phyloP scores from a whole-genome alignment of 1,284 basidiomycete species.

The Kalmanozyma brasiliensis region DNA sequence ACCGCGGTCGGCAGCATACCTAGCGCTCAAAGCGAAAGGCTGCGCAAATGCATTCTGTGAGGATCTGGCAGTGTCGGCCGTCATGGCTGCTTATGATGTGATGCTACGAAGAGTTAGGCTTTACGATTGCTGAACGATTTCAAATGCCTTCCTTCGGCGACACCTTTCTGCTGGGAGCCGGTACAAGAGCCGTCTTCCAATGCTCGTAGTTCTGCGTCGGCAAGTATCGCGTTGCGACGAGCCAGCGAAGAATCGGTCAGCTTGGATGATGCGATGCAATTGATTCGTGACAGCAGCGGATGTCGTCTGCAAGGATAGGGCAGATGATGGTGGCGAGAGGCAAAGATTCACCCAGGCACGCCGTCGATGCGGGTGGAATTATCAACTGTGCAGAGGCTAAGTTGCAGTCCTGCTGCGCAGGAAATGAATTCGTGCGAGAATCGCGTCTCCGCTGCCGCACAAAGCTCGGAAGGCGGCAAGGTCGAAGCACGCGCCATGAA shows the following conservation, averaged over 20 bases:
- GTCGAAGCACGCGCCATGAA: slow-evolving; percentile 14
- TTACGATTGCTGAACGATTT: slow-evolving; percentile 16
- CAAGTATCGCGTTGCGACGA: no score
- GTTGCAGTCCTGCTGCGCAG: neutral
- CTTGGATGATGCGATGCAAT: slow-evolving; percentile 19
- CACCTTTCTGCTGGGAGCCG: slow-evolving; percentile 8
- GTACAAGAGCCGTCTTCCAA: no score
- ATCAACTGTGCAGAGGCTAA: slow-evolving; percentile 7
- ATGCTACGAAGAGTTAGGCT: slow-evolving; percentile 1
- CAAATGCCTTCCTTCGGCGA: slow-evolving; percentile 33
- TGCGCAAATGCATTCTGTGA: slow-evolving; percentile 52
- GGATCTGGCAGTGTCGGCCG: slow-evolving; percentile 42
- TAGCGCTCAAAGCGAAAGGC: slow-evolving; percentile 60
- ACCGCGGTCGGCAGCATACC: slow-evolving; percentile 60
- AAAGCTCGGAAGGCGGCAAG: slow-evolving; percentile 35
- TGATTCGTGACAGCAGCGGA: slow-evolving; percentile 22
- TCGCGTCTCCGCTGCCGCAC: neutral
- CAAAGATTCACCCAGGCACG: slow-evolving; percentile 9
- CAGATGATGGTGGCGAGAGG: slow-evolving; percentile 56
- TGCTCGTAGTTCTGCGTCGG: no score
- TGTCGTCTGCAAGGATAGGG: slow-evolving; percentile 38
- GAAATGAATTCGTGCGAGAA: slow-evolving; percentile 21
- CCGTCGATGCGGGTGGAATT: slow-evolving; percentile 11
- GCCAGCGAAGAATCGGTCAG: slow-evolving; percentile 5
- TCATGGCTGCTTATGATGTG: slow-evolving; percentile 31